Conservation (phyloP, 106 monocot genomes). For the Ottelia alismoides region DNA sequence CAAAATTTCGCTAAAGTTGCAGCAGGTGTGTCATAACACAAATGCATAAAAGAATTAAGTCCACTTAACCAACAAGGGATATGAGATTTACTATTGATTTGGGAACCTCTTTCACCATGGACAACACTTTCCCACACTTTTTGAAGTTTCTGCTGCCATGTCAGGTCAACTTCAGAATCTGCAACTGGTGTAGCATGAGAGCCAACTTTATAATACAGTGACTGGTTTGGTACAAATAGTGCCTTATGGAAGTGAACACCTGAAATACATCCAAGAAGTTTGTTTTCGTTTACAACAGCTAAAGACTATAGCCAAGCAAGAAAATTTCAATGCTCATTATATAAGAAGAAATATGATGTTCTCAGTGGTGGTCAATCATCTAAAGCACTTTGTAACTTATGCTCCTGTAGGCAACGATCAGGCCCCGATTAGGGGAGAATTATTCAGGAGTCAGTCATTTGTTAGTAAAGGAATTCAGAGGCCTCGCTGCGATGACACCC, state of each 20-base stretch:
- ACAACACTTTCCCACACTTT: conserved; percentile 57
- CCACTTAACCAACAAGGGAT: background rate
- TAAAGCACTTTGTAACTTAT: background rate
- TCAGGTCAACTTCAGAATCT: conserved; percentile 55
- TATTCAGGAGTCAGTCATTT: too few species aligned
- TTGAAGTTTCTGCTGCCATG: conserved; percentile 82
- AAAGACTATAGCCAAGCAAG: background rate
- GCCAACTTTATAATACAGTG: conserved; percentile 67
- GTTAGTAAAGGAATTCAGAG: too few species aligned
- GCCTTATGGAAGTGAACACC: conserved; percentile 75
- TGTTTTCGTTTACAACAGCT: too few species aligned
- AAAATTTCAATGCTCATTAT: background rate
- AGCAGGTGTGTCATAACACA: background rate
- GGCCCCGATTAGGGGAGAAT: too few species aligned
- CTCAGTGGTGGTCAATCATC: too few species aligned
- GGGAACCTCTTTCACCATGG: conserved; percentile 33
- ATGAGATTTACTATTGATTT: background rate
- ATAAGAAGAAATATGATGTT: background rate
- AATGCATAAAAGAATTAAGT: background rate
- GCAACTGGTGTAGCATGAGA: conserved; percentile 34
- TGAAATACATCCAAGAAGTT: conserved; percentile 17
- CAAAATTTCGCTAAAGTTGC: background rate
- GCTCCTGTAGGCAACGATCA: too few species aligned
- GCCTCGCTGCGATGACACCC: too few species aligned
- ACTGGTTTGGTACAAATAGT: conserved; percentile 84